Evolutionary conservation across 1,284 basidiomycete genomes (phyloP).

Genomic region (Pseudozyma pruni): DNA sequence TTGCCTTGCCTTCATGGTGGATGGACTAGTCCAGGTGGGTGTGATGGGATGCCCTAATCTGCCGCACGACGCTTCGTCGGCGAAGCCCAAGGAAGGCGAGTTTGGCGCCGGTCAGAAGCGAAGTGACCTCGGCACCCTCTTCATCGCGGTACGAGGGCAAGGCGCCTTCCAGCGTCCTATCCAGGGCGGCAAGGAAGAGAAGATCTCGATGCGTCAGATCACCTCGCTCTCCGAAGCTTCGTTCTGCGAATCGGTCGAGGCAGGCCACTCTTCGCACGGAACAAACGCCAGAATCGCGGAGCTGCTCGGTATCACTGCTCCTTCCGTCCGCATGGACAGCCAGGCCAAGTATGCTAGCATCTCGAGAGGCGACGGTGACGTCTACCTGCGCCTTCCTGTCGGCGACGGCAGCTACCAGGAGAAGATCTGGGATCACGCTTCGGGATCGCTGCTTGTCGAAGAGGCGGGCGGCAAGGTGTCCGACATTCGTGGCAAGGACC

Average conservation of each 20-base stretch:
- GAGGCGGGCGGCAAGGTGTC: constrained; percentile 89
- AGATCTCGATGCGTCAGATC: constrained; percentile 60
- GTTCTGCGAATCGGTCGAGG: constrained; percentile 93
- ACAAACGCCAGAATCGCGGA: constrained; percentile 79
- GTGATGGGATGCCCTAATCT: constrained; percentile 97
- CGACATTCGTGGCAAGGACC: constrained; percentile 80
- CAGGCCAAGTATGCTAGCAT: constrained; percentile 95
- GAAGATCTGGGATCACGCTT: constrained; percentile 97
- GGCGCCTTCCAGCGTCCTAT: constrained; percentile 62
- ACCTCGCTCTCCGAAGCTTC: constrained; percentile 72
- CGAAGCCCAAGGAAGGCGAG: constrained; percentile 64
- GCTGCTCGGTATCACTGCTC: constrained; percentile 76
- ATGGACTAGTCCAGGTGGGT: constrained; percentile 78
- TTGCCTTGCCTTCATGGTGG: constrained; percentile 88
- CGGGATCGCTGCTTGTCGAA: constrained; percentile 83
- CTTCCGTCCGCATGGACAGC: constrained; percentile 90
- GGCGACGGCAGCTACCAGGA: constrained; percentile 80
- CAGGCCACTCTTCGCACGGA: constrained; percentile 89
- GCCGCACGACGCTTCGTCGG: constrained; percentile 69
- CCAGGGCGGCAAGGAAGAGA: constrained; percentile 42
- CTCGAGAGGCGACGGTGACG: constrained; percentile 85
- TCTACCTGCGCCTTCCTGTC: constrained; percentile 90
- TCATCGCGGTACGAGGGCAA: constrained; percentile 61
- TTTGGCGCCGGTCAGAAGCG: constrained; percentile 46
- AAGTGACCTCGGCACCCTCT: constrained; percentile 60